Evolutionary conservation across 2,329 filamentous ascomycete species (phyloP).

Genomic region (Sodiomyces alkalinus): DNA sequence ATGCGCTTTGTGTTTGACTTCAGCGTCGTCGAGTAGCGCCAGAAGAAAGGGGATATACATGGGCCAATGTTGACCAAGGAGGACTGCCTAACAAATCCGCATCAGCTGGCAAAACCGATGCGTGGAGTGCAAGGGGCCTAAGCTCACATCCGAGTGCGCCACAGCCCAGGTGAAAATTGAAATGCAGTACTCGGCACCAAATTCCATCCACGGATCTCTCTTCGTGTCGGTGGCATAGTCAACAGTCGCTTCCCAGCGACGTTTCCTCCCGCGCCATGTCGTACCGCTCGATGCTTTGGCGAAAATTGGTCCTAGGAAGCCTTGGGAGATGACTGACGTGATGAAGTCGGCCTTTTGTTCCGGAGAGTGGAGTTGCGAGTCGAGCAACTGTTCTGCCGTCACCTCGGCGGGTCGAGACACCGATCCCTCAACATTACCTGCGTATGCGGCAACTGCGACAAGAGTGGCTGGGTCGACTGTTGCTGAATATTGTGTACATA

Average conservation of each 20-base stretch:
- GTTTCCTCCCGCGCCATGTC: conserved; percentile 14
- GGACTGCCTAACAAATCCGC: conserved; percentile 15
- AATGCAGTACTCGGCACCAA: conserved; percentile 2
- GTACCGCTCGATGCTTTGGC: conserved; percentile 33
- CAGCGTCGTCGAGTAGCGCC: conserved; percentile 49
- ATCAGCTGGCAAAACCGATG: conserved; percentile 4
- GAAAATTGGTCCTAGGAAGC: conserved; percentile 54
- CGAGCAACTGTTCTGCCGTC: background rate
- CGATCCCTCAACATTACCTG: background rate
- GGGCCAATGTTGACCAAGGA: conserved; percentile 46
- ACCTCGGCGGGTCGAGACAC: background rate
- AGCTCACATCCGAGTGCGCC: conserved; percentile 28
- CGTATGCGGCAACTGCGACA: background rate
- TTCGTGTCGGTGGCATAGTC: background rate
- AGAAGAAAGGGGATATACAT: conserved; percentile 56
- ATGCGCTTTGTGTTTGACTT: conserved; percentile 32
- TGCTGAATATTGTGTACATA: background rate
- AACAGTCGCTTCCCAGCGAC: background rate
- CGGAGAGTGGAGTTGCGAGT: conserved; percentile 4
- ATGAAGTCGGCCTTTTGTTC: conserved; percentile 22
- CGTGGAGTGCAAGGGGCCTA: conserved; percentile 5
- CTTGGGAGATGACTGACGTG: conserved; percentile 40
- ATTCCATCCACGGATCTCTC: background rate
- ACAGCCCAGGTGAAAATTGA: conserved; percentile 47
- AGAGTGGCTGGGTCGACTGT: background rate